A percentile compares a stretch with the other conserved stretches of the same genome.
phyloP scores from a whole-genome alignment of 2,329 filamentous ascomycete species.

The Colletotrichum camelliae region DNA sequence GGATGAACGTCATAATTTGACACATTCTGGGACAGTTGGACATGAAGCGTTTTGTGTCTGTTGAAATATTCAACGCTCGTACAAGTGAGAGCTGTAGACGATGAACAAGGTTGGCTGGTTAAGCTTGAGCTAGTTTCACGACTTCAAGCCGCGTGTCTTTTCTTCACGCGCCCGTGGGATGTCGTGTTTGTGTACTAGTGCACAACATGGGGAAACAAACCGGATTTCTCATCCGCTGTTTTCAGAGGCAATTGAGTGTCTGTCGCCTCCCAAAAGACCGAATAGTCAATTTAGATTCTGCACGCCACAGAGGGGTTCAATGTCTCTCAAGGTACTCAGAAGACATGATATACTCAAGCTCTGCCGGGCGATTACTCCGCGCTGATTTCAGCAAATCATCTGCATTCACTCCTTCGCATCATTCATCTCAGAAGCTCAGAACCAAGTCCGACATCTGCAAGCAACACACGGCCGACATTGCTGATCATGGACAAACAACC shows the following conservation, averaged over 20 bases:
- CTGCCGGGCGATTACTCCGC: fast-evolving
- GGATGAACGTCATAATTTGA: background rate
- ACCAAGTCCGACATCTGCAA: background rate
- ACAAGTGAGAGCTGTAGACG: background rate
- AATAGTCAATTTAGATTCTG: background rate
- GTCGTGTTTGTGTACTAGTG: background rate
- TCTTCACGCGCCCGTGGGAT: background rate
- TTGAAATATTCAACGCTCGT: fast-evolving
- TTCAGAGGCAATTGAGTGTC: background rate
- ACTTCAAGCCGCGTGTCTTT: background rate
- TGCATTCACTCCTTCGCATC: background rate
- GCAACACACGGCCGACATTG: background rate
- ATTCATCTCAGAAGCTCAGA: background rate
- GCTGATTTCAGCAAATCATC: background rate
- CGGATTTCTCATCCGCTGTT: fast-evolving
- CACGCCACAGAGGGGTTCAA: background rate
- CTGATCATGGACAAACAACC: background rate
- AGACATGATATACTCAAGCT: background rate
- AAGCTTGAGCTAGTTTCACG: background rate
- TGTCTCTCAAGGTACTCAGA: background rate
- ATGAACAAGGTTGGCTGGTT: background rate
- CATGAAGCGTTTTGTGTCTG: background rate
- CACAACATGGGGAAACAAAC: background rate
- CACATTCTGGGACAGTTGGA: background rate
- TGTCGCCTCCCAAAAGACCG: background rate